Evolutionary conservation across 2,329 filamentous ascomycete species (phyloP).

Genomic region (Pseudogymnoascus sp.): DNA sequence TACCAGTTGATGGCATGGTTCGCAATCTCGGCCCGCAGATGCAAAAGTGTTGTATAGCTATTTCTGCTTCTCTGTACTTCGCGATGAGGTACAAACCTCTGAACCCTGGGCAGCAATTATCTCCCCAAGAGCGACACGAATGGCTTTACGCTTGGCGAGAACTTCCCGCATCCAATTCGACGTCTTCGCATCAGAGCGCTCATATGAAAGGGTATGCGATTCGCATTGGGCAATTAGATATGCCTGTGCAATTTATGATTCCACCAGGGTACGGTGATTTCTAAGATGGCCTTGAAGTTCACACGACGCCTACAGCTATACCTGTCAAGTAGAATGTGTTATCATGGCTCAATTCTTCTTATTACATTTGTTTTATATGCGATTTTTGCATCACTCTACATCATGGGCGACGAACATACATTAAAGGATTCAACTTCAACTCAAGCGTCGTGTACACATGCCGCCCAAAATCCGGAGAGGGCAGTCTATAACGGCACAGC

Average conservation of each 20-base stretch:
- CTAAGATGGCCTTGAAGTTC: neutral
- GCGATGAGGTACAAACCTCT: neutral
- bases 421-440: neutral
- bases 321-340: neutral
- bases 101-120: neutral
- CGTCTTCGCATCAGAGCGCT: neutral
- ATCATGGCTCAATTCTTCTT: neutral
- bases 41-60: neutral
- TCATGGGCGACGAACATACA: neutral
- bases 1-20: neutral
- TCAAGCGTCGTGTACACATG: neutral
- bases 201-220: neutral
- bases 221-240: neutral
- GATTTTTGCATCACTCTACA: neutral
- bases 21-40: neutral
- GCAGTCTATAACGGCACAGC: neutral
- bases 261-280: neutral
- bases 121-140: neutral
- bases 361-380: neutral
- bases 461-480: neutral
- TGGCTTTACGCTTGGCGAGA: neutral
- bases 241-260: neutral
- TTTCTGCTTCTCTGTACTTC: neutral
- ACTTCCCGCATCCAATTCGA: neutral
- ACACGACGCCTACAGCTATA: neutral